Evolutionary conservation across 768 basidiomycete species (phyloP).

Genomic region (Mycena olivaceomarginata): DNA sequence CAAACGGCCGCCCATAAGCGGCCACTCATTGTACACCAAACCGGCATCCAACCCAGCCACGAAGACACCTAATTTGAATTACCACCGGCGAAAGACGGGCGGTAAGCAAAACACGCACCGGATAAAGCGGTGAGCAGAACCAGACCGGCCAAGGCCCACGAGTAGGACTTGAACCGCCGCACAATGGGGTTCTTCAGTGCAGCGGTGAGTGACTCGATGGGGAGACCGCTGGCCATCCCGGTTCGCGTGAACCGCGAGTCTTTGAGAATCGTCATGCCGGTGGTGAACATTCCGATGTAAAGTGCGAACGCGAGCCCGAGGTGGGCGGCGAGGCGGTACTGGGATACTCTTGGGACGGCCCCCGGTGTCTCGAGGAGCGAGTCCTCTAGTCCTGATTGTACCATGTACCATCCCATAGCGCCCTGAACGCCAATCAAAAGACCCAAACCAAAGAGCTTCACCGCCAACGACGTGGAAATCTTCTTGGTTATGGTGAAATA

Average conservation of each 20-base stretch:
- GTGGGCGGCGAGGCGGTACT: constrained; percentile 97
- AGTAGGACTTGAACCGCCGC: constrained; percentile 73
- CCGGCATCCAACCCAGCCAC: constrained; percentile 99
- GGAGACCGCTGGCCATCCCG: constrained; percentile 76
- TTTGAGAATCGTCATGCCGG: constrained; percentile 83
- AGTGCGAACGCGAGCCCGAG: constrained; percentile 93
- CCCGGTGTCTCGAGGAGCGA: constrained; percentile 87
- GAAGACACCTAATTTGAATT: constrained; percentile 84
- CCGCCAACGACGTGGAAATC: constrained; percentile 77
- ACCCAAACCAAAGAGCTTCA: constrained; percentile 83
- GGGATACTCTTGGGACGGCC: constrained; percentile 95
- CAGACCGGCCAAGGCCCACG: constrained; percentile 81
- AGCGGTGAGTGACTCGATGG: constrained; percentile 61
- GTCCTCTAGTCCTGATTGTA: constrained; percentile 94
- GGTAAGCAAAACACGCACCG: constrained; percentile 67
- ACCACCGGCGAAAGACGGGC: constrained; percentile 8
- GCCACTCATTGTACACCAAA: constrained; percentile 98
- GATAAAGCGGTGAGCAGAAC: constrained; percentile 96
- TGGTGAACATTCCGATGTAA: constrained; percentile 95
- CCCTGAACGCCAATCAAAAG: constrained; percentile 94
- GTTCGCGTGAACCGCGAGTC: constrained; percentile 85
- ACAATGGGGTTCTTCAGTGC: constrained; percentile 75
- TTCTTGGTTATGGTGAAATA: constrained; percentile 87
- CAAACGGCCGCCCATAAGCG: constrained; percentile 93
- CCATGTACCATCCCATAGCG: constrained; percentile 99